Base-by-base conservation (phyloP, 1,284 basidiomycete genomes). In the Ganoderma sinense region DNA sequence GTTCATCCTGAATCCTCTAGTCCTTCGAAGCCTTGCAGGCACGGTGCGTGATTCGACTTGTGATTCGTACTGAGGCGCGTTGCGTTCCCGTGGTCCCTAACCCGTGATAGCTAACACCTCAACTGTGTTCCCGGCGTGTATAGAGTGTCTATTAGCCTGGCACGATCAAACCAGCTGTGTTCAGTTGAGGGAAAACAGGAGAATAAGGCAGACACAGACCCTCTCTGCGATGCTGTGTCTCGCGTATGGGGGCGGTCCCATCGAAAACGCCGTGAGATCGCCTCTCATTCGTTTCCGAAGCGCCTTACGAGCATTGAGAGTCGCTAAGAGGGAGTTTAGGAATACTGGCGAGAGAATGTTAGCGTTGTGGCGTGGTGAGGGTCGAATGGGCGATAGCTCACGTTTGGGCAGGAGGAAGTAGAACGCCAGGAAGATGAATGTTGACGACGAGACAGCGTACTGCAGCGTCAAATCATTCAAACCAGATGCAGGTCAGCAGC, bases 341-440 rank as follows among this genome's bases (percentile, higher is more conserved):
- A 73, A 67, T 5, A 73, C 72, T 73, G 60, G 13, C 23, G 13
- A 10, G 48, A 20, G 4, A 5, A n/a, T 33, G 36, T 59, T 33
- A 59, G 36, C 20, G 4, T 39, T 39, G 5, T 8, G 8, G 1
- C 16, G 31, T 20, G 16, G 1, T 18, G 23, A 10, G 23, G 8
- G 20, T 4, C 10, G 23, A 33, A 36, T 18, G 51, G 53, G 23
- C 23, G 26, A 53, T 20, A 4, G 70, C 79, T 51, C 69, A 82
- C 82, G 73, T 74, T 82, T 83, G 58, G 80, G 78, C 16, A 83
- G 73, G 1, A 79, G 76, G 71, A 83, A 82, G 72, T 83, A 83
- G 68, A 84, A 79, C 1, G 80, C 79, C 65, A 83, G 80, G 76
- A 81, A 84, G 29, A 83, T 75, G 69, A 83, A 81, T 60, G 80